A percentile compares a stretch with the other conserved stretches of the same genome.
phyloP scores from a whole-genome alignment of 2,329 filamentous ascomycete species.

The Pestalotiopsis fici region DNA sequence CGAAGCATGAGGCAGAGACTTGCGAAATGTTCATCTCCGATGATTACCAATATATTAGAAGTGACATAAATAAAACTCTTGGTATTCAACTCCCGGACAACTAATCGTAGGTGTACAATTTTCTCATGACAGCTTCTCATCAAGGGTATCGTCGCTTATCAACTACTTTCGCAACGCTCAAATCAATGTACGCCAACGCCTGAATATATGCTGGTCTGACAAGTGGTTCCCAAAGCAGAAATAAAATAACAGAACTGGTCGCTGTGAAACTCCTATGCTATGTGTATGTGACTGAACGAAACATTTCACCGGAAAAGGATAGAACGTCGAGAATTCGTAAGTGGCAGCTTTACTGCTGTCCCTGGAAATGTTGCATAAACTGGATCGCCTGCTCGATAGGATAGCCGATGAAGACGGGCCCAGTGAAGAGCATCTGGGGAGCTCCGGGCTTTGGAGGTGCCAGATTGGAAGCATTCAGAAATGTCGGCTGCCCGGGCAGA shows the following conservation, averaged over 20 bases:
- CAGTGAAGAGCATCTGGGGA: slow-evolving; percentile 84
- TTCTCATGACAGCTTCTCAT: background rate
- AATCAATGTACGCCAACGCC: slow-evolving; percentile 5
- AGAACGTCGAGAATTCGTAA: background rate
- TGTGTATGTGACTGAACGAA: background rate
- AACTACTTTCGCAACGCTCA: background rate
- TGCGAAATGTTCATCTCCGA: too few species aligned
- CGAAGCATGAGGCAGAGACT: too few species aligned
- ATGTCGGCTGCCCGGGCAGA: slow-evolving; percentile 46
- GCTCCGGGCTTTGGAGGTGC: slow-evolving; percentile 31
- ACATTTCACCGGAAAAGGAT: background rate
- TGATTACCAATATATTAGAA: background rate
- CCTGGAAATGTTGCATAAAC: slow-evolving; percentile 65
- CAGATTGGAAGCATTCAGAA: slow-evolving; percentile 45
- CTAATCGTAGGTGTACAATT: background rate
- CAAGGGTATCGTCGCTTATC: slow-evolving; percentile 7
- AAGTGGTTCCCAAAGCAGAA: background rate
- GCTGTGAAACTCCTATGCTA: background rate
- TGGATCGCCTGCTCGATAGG: slow-evolving; percentile 78
- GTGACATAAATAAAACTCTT: background rate
- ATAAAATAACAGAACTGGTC: background rate
- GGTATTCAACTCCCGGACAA: background rate
- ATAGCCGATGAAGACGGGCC: slow-evolving; percentile 93
- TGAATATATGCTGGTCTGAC: background rate
- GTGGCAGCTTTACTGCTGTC: slow-evolving; percentile 2